A percentile compares a stretch with the other conserved stretches of the same genome.
phyloP scores from a whole-genome alignment of 495 filamentous ascomycete species.

The Xylaria palmicola region DNA sequence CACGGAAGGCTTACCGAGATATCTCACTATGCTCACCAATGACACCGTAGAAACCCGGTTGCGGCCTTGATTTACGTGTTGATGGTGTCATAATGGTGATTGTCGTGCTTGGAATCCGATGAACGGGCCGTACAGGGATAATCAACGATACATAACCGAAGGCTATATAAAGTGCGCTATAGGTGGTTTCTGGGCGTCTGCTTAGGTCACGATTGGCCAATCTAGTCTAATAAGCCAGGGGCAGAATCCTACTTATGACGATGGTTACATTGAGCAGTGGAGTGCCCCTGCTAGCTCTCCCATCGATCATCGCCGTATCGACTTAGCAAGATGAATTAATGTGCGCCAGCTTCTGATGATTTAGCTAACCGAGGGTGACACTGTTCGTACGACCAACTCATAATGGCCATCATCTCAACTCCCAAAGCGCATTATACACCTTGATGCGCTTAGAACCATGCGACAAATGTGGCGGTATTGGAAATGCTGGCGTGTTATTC shows the following conservation, averaged over 20 bases:
- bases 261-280: constrained; percentile 3
- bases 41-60: neutral
- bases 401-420: too few relatives aligned
- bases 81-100: constrained; percentile 11
- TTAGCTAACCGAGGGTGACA: neutral
- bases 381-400: too few relatives aligned
- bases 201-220: neutral
- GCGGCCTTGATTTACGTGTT: neutral
- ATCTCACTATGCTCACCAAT: neutral
- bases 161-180: neutral
- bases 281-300: neutral
- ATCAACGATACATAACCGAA: neutral
- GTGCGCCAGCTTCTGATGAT: neutral
- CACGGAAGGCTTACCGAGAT: neutral
- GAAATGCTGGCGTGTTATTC: neutral
- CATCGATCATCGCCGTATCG: neutral
- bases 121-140: neutral
- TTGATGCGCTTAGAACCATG: neutral
- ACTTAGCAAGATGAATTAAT: neutral
- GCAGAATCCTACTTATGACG: constrained; percentile 6
- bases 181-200: neutral
- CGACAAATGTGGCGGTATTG: neutral
- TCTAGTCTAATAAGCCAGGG: neutral
- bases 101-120: neutral
- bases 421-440: neutral